phyloP scores from a whole-genome alignment of 1,139 yeast species.

The Hansenula anomala region DNA sequence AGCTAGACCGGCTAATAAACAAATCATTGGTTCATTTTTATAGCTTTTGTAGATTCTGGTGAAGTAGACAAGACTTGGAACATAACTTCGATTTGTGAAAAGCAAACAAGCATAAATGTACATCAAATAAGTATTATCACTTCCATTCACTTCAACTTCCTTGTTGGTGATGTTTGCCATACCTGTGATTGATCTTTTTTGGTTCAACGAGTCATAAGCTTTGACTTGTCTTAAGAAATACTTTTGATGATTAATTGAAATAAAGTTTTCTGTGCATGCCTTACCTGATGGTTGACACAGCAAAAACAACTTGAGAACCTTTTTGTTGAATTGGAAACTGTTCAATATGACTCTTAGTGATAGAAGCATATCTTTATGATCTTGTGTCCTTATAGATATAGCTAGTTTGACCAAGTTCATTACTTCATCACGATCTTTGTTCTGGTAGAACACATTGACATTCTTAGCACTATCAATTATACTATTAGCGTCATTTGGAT shows the following conservation, averaged over 20 bases:
- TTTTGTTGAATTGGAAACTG: slow-evolving; percentile 70
- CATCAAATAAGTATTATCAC: slow-evolving; percentile 66
- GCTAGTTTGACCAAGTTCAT: slow-evolving; percentile 64
- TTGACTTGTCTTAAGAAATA: slow-evolving; percentile 84
- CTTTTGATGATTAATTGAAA: slow-evolving; percentile 82
- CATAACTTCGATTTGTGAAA: slow-evolving; percentile 78
- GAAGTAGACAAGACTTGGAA: slow-evolving; percentile 69
- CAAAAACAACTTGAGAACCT: slow-evolving; percentile 60
- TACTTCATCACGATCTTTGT: slow-evolving; percentile 48
- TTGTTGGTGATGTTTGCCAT: slow-evolving; percentile 66
- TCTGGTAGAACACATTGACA: slow-evolving; percentile 71
- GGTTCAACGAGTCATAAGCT: slow-evolving; percentile 70
- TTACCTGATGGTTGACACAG: slow-evolving; percentile 64
- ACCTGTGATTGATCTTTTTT: slow-evolving; percentile 55
- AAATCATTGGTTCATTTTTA: slow-evolving; percentile 73
- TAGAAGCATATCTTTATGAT: slow-evolving; percentile 47
- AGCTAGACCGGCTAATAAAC: slow-evolving; percentile 70
- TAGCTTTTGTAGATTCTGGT: slow-evolving; percentile 57
- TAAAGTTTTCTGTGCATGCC: slow-evolving; percentile 53
- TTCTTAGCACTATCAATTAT: slow-evolving; percentile 70
- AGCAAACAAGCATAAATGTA: slow-evolving; percentile 76
- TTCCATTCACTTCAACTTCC: slow-evolving; percentile 36
- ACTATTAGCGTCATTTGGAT: slow-evolving; percentile 63
- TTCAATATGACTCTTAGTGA: slow-evolving; percentile 60
- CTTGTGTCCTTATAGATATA: slow-evolving; percentile 53